Percentiles rank a stretch among this genome's conserved stretches.
Conservation (phyloP, 768 basidiomycete genomes). For the Amanita fuliginea region DNA sequence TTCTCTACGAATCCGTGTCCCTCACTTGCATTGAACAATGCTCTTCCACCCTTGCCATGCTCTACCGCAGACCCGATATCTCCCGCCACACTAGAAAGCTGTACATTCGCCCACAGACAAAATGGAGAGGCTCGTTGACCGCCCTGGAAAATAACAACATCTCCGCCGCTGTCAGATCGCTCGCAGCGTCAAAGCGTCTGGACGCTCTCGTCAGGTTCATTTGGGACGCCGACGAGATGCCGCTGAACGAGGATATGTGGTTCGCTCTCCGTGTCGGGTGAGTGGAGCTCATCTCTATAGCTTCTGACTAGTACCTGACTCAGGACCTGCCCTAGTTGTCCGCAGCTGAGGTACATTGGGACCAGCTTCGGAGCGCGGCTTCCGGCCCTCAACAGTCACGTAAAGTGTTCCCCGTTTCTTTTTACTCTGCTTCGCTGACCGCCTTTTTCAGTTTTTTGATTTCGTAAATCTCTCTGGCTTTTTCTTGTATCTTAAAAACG, state of each 20-base stretch:
- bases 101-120: slow-evolving; percentile 30
- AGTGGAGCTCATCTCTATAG: slow-evolving; percentile 9
- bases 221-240: slow-evolving; percentile 65
- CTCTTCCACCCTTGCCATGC: slow-evolving; percentile 53
- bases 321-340: slow-evolving; percentile 37
- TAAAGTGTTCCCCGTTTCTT: slow-evolving; percentile 14
- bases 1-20: slow-evolving; percentile 48
- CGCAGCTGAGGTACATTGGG: slow-evolving; percentile 49
- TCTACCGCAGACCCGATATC: slow-evolving; percentile 37
- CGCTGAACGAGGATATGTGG: slow-evolving; percentile 70
- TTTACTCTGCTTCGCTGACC: not conserved
- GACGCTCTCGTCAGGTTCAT: slow-evolving; percentile 58
- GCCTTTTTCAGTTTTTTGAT: slow-evolving; percentile 44
- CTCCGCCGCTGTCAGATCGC: slow-evolving; percentile 39
- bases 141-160: slow-evolving; percentile 24
- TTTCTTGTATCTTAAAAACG: slow-evolving; percentile 43
- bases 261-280: slow-evolving; percentile 59
- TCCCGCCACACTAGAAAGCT: slow-evolving; percentile 62
- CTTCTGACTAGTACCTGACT: not conserved
- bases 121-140: slow-evolving; percentile 13
- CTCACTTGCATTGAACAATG: slow-evolving; percentile 51
- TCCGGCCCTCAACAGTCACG: slow-evolving; percentile 50
- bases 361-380: slow-evolving; percentile 52
- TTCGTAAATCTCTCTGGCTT: slow-evolving; percentile 57
- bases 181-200: slow-evolving; percentile 36